These are phyloP conservation scores for Plasmodium gaboni DNA, from an alignment of 169 alveolate species.

Conservation along the genomic window DNA sequence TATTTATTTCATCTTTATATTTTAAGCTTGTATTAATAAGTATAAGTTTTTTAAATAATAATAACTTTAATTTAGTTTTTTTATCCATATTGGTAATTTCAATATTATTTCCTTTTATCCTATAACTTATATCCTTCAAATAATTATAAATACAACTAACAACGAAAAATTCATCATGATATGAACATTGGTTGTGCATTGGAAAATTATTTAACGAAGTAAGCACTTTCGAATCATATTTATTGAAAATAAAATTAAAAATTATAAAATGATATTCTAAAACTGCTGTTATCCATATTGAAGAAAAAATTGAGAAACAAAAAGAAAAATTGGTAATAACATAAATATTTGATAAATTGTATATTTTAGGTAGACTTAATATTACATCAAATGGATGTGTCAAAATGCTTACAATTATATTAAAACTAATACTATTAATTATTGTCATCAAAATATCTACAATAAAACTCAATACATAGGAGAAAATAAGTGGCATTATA, in stretches of 20 bases:
- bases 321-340: slow-evolving; percentile 66
- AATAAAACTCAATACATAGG: slow-evolving; percentile 67
- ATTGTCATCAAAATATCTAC: slow-evolving; percentile 62
- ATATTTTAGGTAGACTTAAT: slow-evolving; percentile 65
- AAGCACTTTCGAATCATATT: slow-evolving; percentile 61
- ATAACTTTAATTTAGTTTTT: slow-evolving; percentile 59
- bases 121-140: slow-evolving; percentile 58
- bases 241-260: slow-evolving; percentile 63
- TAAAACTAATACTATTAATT: slow-evolving; percentile 57
- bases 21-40: slow-evolving; percentile 64
- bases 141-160: slow-evolving; percentile 70
- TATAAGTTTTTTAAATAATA: slow-evolving; percentile 61
- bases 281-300: slow-evolving; percentile 73
- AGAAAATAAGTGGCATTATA: slow-evolving; percentile 69
- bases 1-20: slow-evolving; percentile 72
- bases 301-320: slow-evolving; percentile 65
- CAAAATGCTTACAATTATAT: slow-evolving; percentile 40
- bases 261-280: slow-evolving; percentile 70
- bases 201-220: slow-evolving; percentile 69
- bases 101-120: slow-evolving; percentile 63
- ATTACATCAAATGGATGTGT: slow-evolving; percentile 75
- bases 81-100: slow-evolving; percentile 73
- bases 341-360: slow-evolving; percentile 65
- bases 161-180: slow-evolving; percentile 73
- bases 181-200: slow-evolving; percentile 62